A percentile compares a stretch with the other conserved stretches of the same genome.
These are phyloP conservation scores for Trebouxiophyceae sp. DNA, from an alignment of 163 green algal genomes.

Conservation along the genomic window DNA sequence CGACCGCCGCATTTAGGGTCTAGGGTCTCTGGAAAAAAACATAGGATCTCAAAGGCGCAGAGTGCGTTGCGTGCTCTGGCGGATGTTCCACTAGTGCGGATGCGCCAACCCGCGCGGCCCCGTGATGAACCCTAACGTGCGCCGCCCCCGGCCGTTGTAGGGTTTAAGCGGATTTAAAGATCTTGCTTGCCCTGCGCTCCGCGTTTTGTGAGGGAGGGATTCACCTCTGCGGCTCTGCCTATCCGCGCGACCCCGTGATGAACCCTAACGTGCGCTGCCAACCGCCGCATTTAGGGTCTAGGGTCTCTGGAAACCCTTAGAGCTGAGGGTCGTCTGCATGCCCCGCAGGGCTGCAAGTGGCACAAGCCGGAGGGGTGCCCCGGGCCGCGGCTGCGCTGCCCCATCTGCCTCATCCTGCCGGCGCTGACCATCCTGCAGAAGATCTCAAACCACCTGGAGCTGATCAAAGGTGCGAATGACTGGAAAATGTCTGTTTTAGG, in stretches of 20 bases:
- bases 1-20: too few species aligned
- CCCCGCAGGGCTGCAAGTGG: constrained; percentile 29
- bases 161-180: too few species aligned
- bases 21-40: too few species aligned
- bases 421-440: constrained; percentile 49
- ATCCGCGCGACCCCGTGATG: constrained; percentile 15
- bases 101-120: constrained; percentile 21
- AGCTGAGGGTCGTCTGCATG: too few species aligned
- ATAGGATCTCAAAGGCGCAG: too few species aligned
- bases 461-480: constrained; percentile 65
- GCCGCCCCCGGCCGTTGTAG: too few species aligned
- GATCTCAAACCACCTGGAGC: constrained; percentile 66
- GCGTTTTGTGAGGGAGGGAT: too few species aligned
- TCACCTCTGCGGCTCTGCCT: constrained; percentile 37
- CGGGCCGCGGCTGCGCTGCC: constrained; percentile 28
- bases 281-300: too few species aligned
- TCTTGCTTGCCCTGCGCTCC: too few species aligned
- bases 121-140: constrained; percentile 25
- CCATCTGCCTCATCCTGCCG: constrained; percentile 56
- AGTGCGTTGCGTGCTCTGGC: too few species aligned
- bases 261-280: constrained; percentile 29
- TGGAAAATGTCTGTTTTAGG: too few species aligned
- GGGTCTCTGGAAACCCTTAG: too few species aligned
- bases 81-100: constrained; percentile 44
- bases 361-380: constrained; percentile 39